These are phyloP conservation scores for Coemansia sp. DNA, from an alignment of 192 early-diverging fungal species.

Conservation along the genomic window DNA sequence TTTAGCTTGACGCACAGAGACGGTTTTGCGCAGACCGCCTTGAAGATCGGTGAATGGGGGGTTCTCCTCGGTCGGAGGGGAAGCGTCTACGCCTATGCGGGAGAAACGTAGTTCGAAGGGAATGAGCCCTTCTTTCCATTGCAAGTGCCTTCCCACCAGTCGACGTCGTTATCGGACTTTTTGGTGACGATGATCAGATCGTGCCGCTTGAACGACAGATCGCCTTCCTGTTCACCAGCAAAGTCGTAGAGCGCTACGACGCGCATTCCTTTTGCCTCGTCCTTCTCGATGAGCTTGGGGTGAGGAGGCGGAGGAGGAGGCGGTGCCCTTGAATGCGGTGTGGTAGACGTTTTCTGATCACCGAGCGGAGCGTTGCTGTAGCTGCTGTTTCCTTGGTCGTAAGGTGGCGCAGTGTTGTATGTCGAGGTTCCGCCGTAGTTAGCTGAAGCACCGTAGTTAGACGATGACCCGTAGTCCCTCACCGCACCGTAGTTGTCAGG, in stretches of 20 bases:
- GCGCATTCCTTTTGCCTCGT: conserved; percentile 21
- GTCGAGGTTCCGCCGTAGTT: conserved; percentile 12
- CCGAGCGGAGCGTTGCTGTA: conserved; percentile 21
- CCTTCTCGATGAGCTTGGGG: conserved; percentile 7
- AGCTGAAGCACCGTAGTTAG: conserved; percentile 13
- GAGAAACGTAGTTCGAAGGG: conserved; percentile 74
- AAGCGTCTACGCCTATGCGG: background rate
- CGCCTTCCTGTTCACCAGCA: conserved; percentile 71
- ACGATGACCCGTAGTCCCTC: conserved; percentile 5
- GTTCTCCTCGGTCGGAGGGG: background rate
- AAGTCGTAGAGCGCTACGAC: conserved; percentile 87
- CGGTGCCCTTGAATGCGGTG: conserved; percentile 17
- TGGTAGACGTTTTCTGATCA: conserved; percentile 17
- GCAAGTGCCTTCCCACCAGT: conserved; percentile 88
- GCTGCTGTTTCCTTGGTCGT: conserved; percentile 18
- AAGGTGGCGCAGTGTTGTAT: conserved; percentile 19
- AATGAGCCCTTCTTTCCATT: conserved; percentile 67
- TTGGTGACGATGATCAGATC: conserved; percentile 80
- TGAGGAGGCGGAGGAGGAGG: conserved; percentile 56
- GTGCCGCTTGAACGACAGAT: conserved; percentile 81
- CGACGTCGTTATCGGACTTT: conserved; percentile 67
- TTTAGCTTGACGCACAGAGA: too few species aligned
- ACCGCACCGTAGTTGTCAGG: conserved; percentile 16
- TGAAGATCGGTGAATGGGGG: background rate
- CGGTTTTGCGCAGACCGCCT: too few species aligned